These are phyloP conservation scores for Bryoerythrophyllum caledonicum DNA, from an alignment of 225 moss, liverwort and hornwort species.

Conservation along the genomic window DNA sequence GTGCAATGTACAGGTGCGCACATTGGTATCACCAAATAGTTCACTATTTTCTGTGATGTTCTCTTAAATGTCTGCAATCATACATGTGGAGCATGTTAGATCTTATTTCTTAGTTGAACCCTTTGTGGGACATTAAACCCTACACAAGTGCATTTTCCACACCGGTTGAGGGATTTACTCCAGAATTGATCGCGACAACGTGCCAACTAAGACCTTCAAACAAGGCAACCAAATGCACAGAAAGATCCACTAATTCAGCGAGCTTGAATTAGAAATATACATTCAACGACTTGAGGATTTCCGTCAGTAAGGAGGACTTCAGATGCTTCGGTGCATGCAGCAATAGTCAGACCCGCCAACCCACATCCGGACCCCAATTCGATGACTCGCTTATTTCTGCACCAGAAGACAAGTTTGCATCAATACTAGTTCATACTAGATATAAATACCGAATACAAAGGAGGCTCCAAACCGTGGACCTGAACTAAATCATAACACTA, in stretches of 20 bases:
- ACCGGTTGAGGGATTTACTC: too few species aligned
- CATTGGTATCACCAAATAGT: constrained; percentile 58
- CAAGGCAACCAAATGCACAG: neutral
- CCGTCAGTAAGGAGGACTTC: constrained; percentile 88
- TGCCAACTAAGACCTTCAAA: neutral
- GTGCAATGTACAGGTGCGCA: constrained; percentile 59
- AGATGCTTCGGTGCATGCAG: constrained; percentile 69
- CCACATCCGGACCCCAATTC: constrained; percentile 88
- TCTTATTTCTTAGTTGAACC: constrained; percentile 2
- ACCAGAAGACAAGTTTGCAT: constrained; percentile 19
- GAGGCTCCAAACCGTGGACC: constrained; percentile 1
- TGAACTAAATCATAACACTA: constrained; percentile 2
- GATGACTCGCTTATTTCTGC: constrained; percentile 69
- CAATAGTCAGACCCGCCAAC: constrained; percentile 85
- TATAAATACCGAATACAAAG: neutral
- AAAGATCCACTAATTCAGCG: neutral
- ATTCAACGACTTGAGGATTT: constrained; percentile 83
- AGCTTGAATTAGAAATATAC: constrained; percentile 37
- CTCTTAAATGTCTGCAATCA: constrained; percentile 50
- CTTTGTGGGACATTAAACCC: neutral
- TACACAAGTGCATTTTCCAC: constrained; percentile 13
- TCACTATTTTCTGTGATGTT: constrained; percentile 58
- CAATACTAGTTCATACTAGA: neutral
- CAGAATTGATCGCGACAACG: too few species aligned
- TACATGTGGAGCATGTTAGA: constrained; percentile 13